These are phyloP conservation scores for Fusarium tjaetaba DNA, from an alignment of 2,329 filamentous ascomycete species.

Conservation along the genomic window DNA sequence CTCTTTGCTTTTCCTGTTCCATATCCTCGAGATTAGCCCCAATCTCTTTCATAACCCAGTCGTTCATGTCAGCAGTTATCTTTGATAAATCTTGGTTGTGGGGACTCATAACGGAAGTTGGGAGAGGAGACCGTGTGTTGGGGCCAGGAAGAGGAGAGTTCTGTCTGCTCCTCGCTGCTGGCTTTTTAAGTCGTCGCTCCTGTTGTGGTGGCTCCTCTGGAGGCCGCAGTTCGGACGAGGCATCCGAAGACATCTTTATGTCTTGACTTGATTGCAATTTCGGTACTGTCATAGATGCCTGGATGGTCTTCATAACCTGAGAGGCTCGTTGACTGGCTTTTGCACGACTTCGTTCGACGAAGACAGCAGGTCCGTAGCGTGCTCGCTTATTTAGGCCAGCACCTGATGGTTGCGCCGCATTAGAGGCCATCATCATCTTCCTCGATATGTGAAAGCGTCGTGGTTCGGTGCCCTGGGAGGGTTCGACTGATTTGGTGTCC, in stretches of 20 bases:
- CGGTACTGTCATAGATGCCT: constrained; percentile 7
- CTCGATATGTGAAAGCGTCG: constrained; percentile 67
- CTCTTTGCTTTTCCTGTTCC: constrained; percentile 53
- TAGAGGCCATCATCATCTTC: constrained; percentile 52
- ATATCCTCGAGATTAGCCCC: constrained; percentile 61
- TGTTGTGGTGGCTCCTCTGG: constrained; percentile 17
- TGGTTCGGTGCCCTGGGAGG: constrained; percentile 47
- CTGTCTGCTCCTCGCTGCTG: constrained; percentile 44
- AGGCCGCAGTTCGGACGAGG: background rate
- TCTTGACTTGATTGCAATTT: background rate
- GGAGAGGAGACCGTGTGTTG: constrained; percentile 43
- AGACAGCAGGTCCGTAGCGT: constrained; percentile 59
- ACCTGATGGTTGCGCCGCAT: constrained; percentile 24
- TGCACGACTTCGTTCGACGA: constrained; percentile 63
- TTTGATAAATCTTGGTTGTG: constrained; percentile 59
- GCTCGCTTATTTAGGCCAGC: constrained; percentile 53
- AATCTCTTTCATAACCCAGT: constrained; percentile 68
- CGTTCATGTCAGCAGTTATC: constrained; percentile 65
- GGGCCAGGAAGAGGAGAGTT: constrained; percentile 37
- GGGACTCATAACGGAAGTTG: constrained; percentile 47
- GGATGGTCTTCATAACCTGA: constrained; percentile 17
- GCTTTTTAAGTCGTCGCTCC: constrained; percentile 48
- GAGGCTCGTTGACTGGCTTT: constrained; percentile 45
- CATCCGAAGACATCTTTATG: constrained; percentile 5
- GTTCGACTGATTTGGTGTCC: constrained; percentile 19